Conservation (phyloP, 1,139 yeast genomes). For the Arxiozyma slooffiae region DNA sequence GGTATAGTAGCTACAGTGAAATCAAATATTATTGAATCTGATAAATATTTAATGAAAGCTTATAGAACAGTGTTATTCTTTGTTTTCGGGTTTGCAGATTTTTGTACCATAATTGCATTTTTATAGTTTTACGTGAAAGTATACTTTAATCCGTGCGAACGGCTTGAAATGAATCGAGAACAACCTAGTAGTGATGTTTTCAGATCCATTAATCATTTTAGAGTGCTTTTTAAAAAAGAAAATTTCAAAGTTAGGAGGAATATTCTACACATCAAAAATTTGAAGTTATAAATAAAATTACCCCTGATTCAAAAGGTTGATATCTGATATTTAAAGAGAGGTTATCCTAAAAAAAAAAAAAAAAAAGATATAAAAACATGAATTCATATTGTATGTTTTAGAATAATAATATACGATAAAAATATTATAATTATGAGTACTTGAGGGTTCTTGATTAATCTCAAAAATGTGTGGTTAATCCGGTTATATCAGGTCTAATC, state of each 20-base stretch:
- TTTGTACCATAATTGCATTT: slow-evolving; percentile 11
- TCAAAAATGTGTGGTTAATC: slow-evolving; percentile 20
- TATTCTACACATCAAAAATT: no score
- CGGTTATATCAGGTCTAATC: slow-evolving; percentile 46
- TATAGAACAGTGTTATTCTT: slow-evolving; percentile 40
- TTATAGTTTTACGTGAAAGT: slow-evolving; percentile 11
- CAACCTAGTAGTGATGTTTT: not conserved
- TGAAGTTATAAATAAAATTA: no score
- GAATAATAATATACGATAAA: no score
- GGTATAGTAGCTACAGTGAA: slow-evolving; percentile 47
- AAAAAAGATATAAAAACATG: no score
- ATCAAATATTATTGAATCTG: slow-evolving; percentile 28
- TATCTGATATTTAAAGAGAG: no score
- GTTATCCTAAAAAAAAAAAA: no score
- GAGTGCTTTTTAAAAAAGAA: no score
- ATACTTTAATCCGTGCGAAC: slow-evolving; percentile 8
- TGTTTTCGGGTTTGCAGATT: slow-evolving; percentile 26
- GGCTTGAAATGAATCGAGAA: not conserved
- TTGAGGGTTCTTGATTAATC: not conserved
- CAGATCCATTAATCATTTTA: not conserved
- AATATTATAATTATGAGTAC: no score
- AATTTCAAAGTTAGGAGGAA: no score
- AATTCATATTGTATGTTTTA: no score
- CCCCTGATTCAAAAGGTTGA: no score
- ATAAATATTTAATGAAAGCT: slow-evolving; percentile 27